These are phyloP conservation scores for Kondoa malvinella DNA, from an alignment of 768 basidiomycete species.

Conservation along the genomic window DNA sequence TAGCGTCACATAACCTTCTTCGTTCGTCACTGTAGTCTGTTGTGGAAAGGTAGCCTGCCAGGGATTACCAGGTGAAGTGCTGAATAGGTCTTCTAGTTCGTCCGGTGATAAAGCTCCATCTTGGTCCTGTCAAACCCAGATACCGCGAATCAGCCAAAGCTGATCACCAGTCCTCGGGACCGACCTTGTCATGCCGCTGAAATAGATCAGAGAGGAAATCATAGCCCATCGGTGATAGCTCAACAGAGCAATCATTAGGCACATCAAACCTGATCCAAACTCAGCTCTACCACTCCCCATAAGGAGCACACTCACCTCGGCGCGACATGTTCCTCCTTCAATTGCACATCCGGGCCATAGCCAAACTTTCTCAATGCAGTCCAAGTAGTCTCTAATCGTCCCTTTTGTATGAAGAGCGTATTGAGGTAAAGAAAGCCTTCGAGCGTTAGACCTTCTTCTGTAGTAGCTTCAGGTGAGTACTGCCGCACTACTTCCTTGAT, in stretches of 20 bases:
- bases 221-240: slow-evolving; percentile 82
- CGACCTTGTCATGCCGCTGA: slow-evolving; percentile 67
- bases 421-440: slow-evolving; percentile 85
- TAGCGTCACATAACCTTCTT: slow-evolving; percentile 75
- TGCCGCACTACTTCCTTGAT: slow-evolving; percentile 66
- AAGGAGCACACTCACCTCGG: slow-evolving; percentile 53
- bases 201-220: slow-evolving; percentile 96
- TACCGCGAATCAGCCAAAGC: slow-evolving; percentile 3
- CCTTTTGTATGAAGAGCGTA: slow-evolving; percentile 89
- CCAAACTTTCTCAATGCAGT: slow-evolving; percentile 86
- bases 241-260: slow-evolving; percentile 80
- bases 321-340: slow-evolving; percentile 69
- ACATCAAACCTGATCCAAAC: slow-evolving; percentile 60
- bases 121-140: slow-evolving; percentile 48
- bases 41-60: slow-evolving; percentile 91
- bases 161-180: slow-evolving; percentile 33
- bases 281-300: slow-evolving; percentile 17
- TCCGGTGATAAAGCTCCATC: slow-evolving; percentile 73
- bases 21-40: slow-evolving; percentile 60
- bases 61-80: slow-evolving; percentile 90
- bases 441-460: slow-evolving; percentile 56
- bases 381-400: slow-evolving; percentile 93
- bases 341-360: slow-evolving; percentile 79
- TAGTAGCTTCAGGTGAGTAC: slow-evolving; percentile 25
- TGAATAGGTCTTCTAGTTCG: slow-evolving; percentile 77